Evolutionary conservation across 345 rosid genomes (phyloP), one percentile per base, ranked within the genome.

Genomic region (Schrenkiella parvula): DNA sequence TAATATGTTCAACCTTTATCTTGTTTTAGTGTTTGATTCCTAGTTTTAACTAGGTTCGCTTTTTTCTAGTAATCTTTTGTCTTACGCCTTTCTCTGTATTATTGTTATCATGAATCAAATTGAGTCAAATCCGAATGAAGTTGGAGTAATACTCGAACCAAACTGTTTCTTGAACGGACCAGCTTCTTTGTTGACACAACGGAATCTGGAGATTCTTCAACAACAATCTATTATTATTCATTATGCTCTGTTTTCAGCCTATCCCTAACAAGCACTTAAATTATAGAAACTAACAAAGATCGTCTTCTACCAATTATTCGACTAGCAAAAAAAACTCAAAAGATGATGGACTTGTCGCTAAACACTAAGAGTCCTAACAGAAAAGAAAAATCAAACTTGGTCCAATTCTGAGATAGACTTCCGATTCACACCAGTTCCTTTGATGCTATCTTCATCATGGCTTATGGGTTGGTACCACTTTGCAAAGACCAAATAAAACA

Each of bases 401-500:
- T 64, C 75, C n/a, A 56, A 21, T 46, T 70, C 66, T 2, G 60
- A 31, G 28, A 47, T 11, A 9, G 17, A 1, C 66, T 70, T 64
- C 22, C 18, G 0, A 1, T 22, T 22, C 8, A 62, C 66, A 63
- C 75, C 71, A 17, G 66, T 44, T 0, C 57, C 80, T 11, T 55
- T 76, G 39, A 70, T 78, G 22, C 74, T 68, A 3, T 70, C 77
- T 17, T 79, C 82, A 5, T 78, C 82, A 42, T 87, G 79, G 66
- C 75, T 88, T 77, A 90, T 90, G 31, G 83, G 74, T 51, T 75
- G 86, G 71, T 92, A 92, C 97, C 97, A 87, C 39, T 68, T 90
- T 1, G 98, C 93, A 71, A 84, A 87, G 1, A 74, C 48, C 80
- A 88, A 51, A 65, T 88, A 92, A 8, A 88, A 44, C 29, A 75